These are phyloP conservation scores for Saccharomycopsis hybrid DNA, from an alignment of 1,139 yeast genomes.

Conservation along the genomic window DNA sequence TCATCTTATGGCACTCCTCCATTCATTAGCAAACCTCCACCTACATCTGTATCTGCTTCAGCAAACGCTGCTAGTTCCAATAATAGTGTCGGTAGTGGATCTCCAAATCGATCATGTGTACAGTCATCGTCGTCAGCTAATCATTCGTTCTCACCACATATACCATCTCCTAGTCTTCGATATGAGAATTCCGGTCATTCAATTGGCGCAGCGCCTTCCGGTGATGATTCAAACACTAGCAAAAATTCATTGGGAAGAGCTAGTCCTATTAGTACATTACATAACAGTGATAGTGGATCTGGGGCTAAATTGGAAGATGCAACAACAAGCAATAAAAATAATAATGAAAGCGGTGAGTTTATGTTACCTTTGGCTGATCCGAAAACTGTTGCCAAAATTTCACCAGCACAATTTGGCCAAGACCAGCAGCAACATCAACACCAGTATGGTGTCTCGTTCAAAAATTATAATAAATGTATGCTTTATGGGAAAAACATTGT, in stretches of 20 bases:
- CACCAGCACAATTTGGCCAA: not conserved
- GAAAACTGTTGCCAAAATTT: not conserved
- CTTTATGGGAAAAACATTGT: not conserved
- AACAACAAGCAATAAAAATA: no score
- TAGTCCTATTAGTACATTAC: conserved; percentile 25
- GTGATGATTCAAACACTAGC: conserved; percentile 30
- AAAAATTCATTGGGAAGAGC: conserved; percentile 30
- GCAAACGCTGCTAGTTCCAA: not conserved
- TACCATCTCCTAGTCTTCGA: conserved; percentile 25
- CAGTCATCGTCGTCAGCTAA: conserved; percentile 30
- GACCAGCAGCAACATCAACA: conserved; percentile 32
- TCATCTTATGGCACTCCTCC: conserved; percentile 10
- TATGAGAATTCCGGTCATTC: conserved; percentile 35
- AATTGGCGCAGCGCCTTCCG: conserved; percentile 31
- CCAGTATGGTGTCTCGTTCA: not conserved
- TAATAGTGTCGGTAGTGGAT: no score
- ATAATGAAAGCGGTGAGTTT: not conserved
- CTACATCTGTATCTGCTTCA: conserved; percentile 1
- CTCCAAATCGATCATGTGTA: not conserved
- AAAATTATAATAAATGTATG: not conserved
- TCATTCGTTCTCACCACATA: conserved; percentile 23
- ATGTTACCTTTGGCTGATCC: conserved; percentile 2
- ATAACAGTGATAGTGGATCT: not conserved
- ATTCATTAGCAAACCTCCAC: conserved; percentile 8
- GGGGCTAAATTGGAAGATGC: not conserved